Conservation (phyloP, 1,139 yeast species). For the Debaryomyces udenii region DNA sequence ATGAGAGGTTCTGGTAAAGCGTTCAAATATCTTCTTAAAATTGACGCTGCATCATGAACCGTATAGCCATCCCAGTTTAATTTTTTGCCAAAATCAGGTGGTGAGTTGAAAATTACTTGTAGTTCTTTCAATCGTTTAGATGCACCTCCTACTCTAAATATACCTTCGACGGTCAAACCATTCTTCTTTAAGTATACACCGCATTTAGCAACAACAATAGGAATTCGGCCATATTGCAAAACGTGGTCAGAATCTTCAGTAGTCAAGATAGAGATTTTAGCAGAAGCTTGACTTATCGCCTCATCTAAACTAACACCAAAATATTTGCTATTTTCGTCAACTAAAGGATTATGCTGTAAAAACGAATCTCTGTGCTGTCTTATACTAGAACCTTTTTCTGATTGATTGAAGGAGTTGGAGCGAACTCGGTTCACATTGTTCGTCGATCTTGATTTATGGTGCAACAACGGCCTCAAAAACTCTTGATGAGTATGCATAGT, state of each 20-base stretch:
- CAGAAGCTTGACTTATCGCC: constrained; percentile 75
- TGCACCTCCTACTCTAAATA: constrained; percentile 92
- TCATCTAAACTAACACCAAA: constrained; percentile 83
- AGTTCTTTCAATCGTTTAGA: constrained; percentile 85
- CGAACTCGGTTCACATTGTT: constrained; percentile 49
- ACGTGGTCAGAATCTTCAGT: constrained; percentile 53
- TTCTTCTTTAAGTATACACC: constrained; percentile 82
- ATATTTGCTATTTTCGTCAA: constrained; percentile 57
- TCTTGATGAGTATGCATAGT: constrained; percentile 27
- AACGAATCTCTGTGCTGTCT: constrained; percentile 62
- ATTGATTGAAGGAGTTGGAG: constrained; percentile 38
- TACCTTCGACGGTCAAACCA: constrained; percentile 81
- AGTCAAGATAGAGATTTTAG: constrained; percentile 66
- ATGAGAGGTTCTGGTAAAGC: constrained; percentile 91
- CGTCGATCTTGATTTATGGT: constrained; percentile 54
- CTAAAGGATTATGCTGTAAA: constrained; percentile 46
- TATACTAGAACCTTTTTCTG: constrained; percentile 38
- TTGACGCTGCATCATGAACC: constrained; percentile 97
- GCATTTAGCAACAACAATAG: constrained; percentile 93
- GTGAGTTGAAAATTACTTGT: constrained; percentile 78
- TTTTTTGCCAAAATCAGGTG: constrained; percentile 88
- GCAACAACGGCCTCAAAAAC: constrained; percentile 49
- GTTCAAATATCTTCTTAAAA: constrained; percentile 81
- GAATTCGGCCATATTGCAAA: constrained; percentile 76
- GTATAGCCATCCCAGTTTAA: constrained; percentile 91